Base-by-base conservation (phyloP, 495 filamentous ascomycete species). In the Annulohypoxylon stygium region DNA sequence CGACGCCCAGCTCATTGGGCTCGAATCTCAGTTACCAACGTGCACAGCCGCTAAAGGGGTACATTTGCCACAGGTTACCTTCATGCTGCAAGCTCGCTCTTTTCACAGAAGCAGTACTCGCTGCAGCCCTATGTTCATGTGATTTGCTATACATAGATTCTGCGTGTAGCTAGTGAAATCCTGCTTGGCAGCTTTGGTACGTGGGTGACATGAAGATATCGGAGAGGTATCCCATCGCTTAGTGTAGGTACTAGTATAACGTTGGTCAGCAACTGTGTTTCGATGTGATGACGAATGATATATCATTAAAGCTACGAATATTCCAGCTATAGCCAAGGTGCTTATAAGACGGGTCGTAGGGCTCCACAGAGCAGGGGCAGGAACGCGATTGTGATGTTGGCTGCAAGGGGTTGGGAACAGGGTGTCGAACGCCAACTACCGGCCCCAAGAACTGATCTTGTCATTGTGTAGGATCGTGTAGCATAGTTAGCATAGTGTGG, bases 361-460 rank as follows among this genome's bases (percentile, higher is more conserved):
- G 36, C 48, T 55, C 62, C 67, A 51, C 62, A 64, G 63, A 63
- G 57, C 57, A 67, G 58, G 71, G 48, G 61, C 48, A 39, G 39
- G 36, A 59, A 39, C n/a, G 20, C 20, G 57, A 67, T 36, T 11
- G 57, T 20, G 57, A 58, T 60, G 63, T 59, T 59, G 23, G 64
- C 73, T 71, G 72, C 67, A 75, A 75, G 72, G 72, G 67, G 67
- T 36, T 33, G 63, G 41, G 3, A 45, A 25, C 55, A 63, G 33
- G 47, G 43, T 33, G 25, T 47, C 1, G n/a, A n/a, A 11, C 51
- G 53, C 65, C 67, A 58, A 41, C 58, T 71, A 18, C 62, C 48
- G 51, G 59, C 67, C 51, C 61, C 39, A n/a, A 62, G 50, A 63
- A 63, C 63, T 36, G n/a, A 23, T 59, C 43, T 45, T 43, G 54